These are phyloP conservation scores for Babesia sp. DNA, from an alignment of 169 alveolate species.

Conservation along the genomic window DNA sequence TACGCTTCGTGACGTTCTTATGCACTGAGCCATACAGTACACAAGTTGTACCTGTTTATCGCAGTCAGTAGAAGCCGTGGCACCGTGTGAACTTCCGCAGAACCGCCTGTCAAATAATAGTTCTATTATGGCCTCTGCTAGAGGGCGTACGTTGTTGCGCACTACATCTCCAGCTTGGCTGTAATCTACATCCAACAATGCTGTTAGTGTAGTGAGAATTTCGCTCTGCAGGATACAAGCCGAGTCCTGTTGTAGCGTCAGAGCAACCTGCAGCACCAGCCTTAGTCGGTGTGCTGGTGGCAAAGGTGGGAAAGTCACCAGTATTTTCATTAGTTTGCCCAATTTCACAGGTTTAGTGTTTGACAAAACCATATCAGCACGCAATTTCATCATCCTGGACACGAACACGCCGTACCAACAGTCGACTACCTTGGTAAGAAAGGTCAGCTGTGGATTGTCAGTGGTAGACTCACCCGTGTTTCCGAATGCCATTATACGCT, in stretches of 20 bases:
- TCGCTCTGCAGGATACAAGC: conserved; percentile 37
- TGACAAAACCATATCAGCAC: conserved; percentile 16
- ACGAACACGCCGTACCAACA: conserved; percentile 62
- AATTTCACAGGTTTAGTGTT: conserved; percentile 20
- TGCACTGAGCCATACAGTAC: conserved; percentile 59
- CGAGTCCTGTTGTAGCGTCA: conserved; percentile 31
- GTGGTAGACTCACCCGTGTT: not conserved
- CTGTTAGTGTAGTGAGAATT: conserved; percentile 32
- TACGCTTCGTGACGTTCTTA: conserved; percentile 13
- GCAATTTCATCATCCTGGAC: conserved; percentile 26
- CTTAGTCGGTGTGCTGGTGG: conserved; percentile 68
- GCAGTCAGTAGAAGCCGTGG: conserved; percentile 31
- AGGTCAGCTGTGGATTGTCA: not conserved
- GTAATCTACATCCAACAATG: conserved; percentile 47
- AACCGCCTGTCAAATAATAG: conserved; percentile 35
- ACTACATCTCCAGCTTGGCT: conserved; percentile 12
- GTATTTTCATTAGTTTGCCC: conserved; percentile 9
- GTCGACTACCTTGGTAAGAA: conserved; percentile 40
- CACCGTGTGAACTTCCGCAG: conserved; percentile 45
- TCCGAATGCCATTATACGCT: not conserved
- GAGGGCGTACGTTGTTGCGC: conserved; percentile 26
- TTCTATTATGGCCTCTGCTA: conserved; percentile 44
- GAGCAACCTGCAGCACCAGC: conserved; percentile 49
- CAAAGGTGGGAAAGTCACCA: conserved; percentile 33
- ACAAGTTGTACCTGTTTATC: conserved; percentile 54